A percentile compares a stretch with the other conserved stretches of the same genome.
These are phyloP conservation scores for Galium porrigens DNA, from an alignment of 305 asterid species.

Conservation along the genomic window DNA sequence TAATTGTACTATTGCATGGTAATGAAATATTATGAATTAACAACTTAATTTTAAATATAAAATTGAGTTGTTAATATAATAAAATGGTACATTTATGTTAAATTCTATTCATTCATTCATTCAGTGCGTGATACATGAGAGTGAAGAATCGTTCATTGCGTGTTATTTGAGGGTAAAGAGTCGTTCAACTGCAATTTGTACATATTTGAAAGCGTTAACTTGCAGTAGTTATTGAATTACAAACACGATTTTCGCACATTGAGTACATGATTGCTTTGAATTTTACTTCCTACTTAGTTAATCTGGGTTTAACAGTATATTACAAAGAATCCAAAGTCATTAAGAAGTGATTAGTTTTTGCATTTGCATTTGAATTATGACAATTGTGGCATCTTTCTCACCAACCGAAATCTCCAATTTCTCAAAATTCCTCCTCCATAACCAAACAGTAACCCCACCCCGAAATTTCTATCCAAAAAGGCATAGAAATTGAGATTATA, in stretches of 20 bases:
- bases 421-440: slow-evolving; percentile 7
- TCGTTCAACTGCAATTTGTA: not conserved
- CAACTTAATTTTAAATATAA: not conserved
- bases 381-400: slow-evolving; percentile 5
- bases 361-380: not conserved
- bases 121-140: not conserved
- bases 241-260: not conserved
- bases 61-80: not conserved
- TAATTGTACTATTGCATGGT: not conserved
- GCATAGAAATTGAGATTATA: no score
- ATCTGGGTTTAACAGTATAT: no score
- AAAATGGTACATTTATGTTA: no score
- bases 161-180: no score
- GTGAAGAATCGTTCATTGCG: not conserved
- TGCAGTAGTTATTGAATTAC: not conserved
- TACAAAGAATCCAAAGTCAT: not conserved
- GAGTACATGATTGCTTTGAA: not conserved
- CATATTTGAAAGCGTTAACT: not conserved
- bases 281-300: not conserved
- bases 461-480: not conserved
- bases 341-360: not conserved
- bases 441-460: slow-evolving; percentile 10
- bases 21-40: not conserved
- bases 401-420: slow-evolving; percentile 7
- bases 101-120: not conserved